phyloP scores from a whole-genome alignment of 1,284 basidiomycete species.

The Marasmius sp. region DNA sequence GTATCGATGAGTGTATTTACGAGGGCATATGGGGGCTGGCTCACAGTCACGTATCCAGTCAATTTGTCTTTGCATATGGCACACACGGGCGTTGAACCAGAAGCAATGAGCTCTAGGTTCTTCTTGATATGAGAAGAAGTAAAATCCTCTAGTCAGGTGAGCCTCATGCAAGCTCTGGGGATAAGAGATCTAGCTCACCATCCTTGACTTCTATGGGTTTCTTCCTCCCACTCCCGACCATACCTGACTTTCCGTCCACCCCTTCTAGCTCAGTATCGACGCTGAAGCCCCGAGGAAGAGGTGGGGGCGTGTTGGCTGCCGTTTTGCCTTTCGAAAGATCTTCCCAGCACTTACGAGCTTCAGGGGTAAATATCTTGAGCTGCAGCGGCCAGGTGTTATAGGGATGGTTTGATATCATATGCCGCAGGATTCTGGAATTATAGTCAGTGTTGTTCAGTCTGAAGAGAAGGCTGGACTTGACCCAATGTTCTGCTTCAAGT shows the following conservation, averaged over 20 bases:
- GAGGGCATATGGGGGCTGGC: conserved; percentile 19
- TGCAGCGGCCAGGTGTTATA: conserved; percentile 66
- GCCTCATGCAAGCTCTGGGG: neutral
- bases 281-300: conserved; percentile 53
- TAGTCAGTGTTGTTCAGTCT: no score
- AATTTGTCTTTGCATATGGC: conserved; percentile 51
- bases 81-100: conserved; percentile 40
- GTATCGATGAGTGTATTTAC: conserved; percentile 1
- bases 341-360: conserved; percentile 54
- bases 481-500: conserved; percentile 47
- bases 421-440: conserved; percentile 43
- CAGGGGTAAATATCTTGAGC: conserved; percentile 67
- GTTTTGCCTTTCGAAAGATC: conserved; percentile 21
- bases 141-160: conserved; percentile 42
- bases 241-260: conserved; percentile 65
- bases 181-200: conserved; percentile 34
- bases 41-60: conserved; percentile 42
- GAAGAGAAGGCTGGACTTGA: conserved; percentile 18
- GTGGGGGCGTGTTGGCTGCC: conserved; percentile 10
- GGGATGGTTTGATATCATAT: conserved; percentile 58
- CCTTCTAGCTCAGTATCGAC: conserved; percentile 65
- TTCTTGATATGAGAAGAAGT: conserved; percentile 57
- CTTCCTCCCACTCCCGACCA: conserved; percentile 44
- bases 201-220: conserved; percentile 70
- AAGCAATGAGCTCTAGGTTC: conserved; percentile 40